phyloP scores from a whole-genome alignment of 768 basidiomycete genomes.

The Rhizopogon rudus region DNA sequence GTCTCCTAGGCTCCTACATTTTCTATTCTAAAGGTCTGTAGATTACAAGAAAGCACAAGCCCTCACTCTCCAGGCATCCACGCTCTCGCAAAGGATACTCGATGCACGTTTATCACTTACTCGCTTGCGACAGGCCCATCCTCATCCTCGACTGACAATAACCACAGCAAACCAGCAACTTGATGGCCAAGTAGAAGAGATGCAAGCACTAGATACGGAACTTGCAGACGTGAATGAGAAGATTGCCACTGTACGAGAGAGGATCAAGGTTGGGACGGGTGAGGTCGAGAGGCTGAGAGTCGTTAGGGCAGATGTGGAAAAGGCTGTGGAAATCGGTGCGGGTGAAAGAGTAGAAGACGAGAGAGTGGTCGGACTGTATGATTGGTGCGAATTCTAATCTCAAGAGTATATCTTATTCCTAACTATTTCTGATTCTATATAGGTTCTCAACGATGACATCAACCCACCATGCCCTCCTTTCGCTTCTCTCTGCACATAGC shows the following conservation, averaged over 20 bases:
- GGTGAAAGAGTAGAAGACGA: slow-evolving; percentile 59
- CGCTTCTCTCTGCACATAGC: slow-evolving; percentile 52
- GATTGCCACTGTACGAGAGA: slow-evolving; percentile 52
- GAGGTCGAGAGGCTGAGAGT: slow-evolving; percentile 56
- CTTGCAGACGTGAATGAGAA: slow-evolving; percentile 47
- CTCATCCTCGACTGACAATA: slow-evolving; percentile 75
- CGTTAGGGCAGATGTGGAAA: slow-evolving; percentile 67
- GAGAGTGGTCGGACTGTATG: slow-evolving; percentile 58
- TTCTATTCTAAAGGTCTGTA: slow-evolving; percentile 18
- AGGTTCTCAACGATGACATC: slow-evolving; percentile 72
- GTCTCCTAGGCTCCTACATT: slow-evolving; percentile 1
- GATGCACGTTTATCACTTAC: slow-evolving; percentile 78
- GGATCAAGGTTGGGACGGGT: slow-evolving; percentile 49
- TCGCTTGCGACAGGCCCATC: slow-evolving; percentile 76
- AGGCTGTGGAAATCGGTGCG: slow-evolving; percentile 45
- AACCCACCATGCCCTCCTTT: slow-evolving; percentile 58
- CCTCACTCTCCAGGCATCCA: slow-evolving; percentile 47
- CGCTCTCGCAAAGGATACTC: slow-evolving; percentile 71
- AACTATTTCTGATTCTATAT: background rate
- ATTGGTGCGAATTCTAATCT: slow-evolving; percentile 45
- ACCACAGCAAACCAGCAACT: slow-evolving; percentile 69
- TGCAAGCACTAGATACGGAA: slow-evolving; percentile 71
- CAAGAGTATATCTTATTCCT: background rate
- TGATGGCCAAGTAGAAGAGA: slow-evolving; percentile 70
- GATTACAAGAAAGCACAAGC: slow-evolving; percentile 57